Evolutionary conservation across 2,329 filamentous ascomycete genomes (phyloP).

Genomic region (Epichloe coenophiala): DNA sequence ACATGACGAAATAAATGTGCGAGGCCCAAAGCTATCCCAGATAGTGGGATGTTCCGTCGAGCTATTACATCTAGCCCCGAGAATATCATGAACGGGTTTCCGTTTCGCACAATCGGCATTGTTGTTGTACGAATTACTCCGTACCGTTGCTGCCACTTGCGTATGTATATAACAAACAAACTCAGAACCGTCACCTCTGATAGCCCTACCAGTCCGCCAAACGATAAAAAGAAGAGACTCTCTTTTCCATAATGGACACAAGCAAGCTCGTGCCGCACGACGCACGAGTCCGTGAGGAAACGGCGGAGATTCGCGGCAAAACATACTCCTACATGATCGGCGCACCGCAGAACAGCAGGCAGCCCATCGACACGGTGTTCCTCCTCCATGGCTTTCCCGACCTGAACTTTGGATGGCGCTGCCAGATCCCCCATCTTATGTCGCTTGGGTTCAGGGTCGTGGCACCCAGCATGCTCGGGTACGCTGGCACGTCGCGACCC

Average conservation of each 20-base stretch:
- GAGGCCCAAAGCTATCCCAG: neutral
- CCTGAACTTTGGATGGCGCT: constrained; percentile 72
- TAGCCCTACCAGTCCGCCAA: too few species aligned
- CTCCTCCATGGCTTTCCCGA: constrained; percentile 72
- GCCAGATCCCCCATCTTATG: constrained; percentile 68
- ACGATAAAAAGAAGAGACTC: too few species aligned
- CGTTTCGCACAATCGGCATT: too few species aligned
- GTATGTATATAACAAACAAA: too few species aligned
- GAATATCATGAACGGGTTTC: too few species aligned
- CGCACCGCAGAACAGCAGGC: constrained; percentile 26
- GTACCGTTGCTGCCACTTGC: too few species aligned
- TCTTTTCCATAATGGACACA: constrained; percentile 27
- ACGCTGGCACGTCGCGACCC: constrained; percentile 62
- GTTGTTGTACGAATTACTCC: too few species aligned
- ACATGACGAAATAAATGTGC: neutral
- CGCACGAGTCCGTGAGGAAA: constrained; percentile 50
- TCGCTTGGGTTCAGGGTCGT: constrained; percentile 65
- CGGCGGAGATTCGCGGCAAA: constrained; percentile 49
- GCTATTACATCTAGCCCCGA: too few species aligned
- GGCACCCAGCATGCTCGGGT: constrained; percentile 77
- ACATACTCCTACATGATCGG: constrained; percentile 55
- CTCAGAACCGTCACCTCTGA: too few species aligned
- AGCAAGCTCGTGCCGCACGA: constrained; percentile 56
- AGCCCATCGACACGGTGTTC: constrained; percentile 34
- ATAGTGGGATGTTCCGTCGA: too few species aligned